A percentile compares a stretch with the other conserved stretches of the same genome.
These are phyloP conservation scores for Gyromitra esculenta DNA, from an alignment of 2,329 filamentous ascomycete species.

Conservation along the genomic window DNA sequence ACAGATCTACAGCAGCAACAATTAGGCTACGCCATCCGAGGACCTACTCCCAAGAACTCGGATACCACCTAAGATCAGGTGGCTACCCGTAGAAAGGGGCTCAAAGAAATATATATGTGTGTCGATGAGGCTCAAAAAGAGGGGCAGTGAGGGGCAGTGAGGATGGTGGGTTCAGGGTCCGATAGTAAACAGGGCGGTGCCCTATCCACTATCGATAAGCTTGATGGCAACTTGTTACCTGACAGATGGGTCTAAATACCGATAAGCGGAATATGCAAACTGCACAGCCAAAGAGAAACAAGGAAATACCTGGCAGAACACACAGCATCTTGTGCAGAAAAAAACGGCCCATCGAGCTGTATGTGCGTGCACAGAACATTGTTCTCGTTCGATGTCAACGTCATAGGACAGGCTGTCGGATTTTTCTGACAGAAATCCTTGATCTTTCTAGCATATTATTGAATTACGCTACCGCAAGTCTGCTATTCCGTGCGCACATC, in stretches of 20 bases:
- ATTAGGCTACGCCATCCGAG: slow-evolving; percentile 21
- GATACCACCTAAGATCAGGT: slow-evolving; percentile 25
- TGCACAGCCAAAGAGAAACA: slow-evolving; percentile 31
- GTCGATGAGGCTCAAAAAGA: slow-evolving; percentile 46
- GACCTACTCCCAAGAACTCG: slow-evolving; percentile 1
- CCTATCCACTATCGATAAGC: slow-evolving; percentile 53
- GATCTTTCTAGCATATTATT: slow-evolving; percentile 11
- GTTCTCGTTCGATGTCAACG: slow-evolving; percentile 48
- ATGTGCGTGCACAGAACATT: slow-evolving; percentile 40
- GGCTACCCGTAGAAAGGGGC: slow-evolving; percentile 31
- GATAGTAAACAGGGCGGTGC: slow-evolving; percentile 50
- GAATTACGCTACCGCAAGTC: slow-evolving; percentile 35
- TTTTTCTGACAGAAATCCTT: slow-evolving; percentile 44
- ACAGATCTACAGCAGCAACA: slow-evolving; percentile 5
- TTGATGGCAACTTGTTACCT: slow-evolving; percentile 37
- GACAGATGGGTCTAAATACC: slow-evolving; percentile 35
- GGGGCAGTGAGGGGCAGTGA: slow-evolving; percentile 52
- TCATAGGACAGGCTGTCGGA: slow-evolving; percentile 33
- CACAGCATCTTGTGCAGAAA: slow-evolving; percentile 37
- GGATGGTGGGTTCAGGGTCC: slow-evolving; percentile 47
- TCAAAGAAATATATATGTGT: slow-evolving; percentile 36
- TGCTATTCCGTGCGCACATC: slow-evolving; percentile 21
- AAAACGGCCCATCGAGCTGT: slow-evolving; percentile 40
- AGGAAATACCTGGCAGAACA: slow-evolving; percentile 30
- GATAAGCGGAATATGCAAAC: slow-evolving; percentile 39